phyloP scores from a whole-genome alignment of 2,329 filamentous ascomycete species.

The Stagonosporopsis cucurbitacearum region DNA sequence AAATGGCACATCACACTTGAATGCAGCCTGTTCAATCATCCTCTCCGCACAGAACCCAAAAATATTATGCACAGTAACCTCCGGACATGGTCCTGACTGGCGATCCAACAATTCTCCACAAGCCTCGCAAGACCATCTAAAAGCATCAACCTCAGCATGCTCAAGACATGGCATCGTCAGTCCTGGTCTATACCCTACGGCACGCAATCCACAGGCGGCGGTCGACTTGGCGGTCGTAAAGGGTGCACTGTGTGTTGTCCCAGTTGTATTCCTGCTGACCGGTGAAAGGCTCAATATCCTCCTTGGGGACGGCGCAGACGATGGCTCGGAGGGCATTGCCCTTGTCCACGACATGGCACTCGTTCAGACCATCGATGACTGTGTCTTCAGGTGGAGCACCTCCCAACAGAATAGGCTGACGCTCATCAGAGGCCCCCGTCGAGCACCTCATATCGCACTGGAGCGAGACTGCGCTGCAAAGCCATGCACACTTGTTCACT shows the following conservation, averaged over 20 bases:
- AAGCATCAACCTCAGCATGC: neutral
- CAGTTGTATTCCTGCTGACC: neutral
- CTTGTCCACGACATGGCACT: conserved; percentile 2
- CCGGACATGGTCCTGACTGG: neutral
- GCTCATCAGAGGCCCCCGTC: neutral
- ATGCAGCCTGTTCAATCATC: neutral
- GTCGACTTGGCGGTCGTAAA: neutral
- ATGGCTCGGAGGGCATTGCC: neutral
- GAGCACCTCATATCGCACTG: neutral
- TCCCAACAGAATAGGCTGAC: neutral
- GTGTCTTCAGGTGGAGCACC: neutral
- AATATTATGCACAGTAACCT: neutral
- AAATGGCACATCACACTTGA: neutral
- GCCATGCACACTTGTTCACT: conserved; percentile 1
- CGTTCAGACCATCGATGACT: neutral
- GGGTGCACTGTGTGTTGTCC: neutral
- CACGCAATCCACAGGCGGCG: neutral
- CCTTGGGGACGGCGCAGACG: neutral
- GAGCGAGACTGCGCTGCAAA: neutral
- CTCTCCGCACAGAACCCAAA: neutral
- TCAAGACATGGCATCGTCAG: neutral
- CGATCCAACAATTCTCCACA: neutral
- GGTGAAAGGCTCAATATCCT: neutral
- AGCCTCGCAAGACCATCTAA: neutral
- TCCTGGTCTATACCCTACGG: neutral